Evolutionary conservation across 805 yeast genomes (phyloP), one percentile per base, ranked within the genome.

Genomic region (Candida ulmi): DNA sequence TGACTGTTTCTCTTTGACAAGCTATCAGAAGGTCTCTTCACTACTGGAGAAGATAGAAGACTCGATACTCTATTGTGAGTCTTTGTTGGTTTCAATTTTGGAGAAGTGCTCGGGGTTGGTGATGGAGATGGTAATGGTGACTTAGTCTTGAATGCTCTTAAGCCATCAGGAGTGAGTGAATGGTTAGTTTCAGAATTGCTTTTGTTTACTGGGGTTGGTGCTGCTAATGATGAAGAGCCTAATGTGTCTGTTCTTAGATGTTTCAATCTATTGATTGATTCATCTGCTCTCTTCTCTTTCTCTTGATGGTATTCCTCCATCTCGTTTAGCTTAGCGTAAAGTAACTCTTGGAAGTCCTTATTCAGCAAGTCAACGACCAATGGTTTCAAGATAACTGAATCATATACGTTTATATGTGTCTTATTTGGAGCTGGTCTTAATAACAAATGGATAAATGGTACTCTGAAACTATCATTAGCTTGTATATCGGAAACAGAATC

Each of bases 391-490:
- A 31, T 18, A 0, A 39, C 7, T 5, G 39, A 16, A 30, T 54
- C 57, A 29, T 19, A 26, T 2, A 44, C 23, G 17, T 40, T 30
- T 1, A 48, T 34, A 30, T 36, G 16, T 2, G n/a, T 17, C 6
- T 37, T 35, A 21, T 44, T 51, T 2, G 50, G 46, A 4, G 46
- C 37, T 31, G 62, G 60, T 26, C 62, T 46, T 8, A 55, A 15
- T 2, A 59, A 17, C 2, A 53, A 31, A 30, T 59, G 58, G 18
- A 47, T 35, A 26, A 59, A 47, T 7, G 63, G 61, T 8, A 57
- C 36, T 6, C 11, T 12, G 17, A 8, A 18, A 11, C 31, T 33
- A 21, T 32, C 29, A 5, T 38, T n/a, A n/a, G n/a, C 32, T 5
- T 37, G 24, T 8, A 45, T 15, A 3, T 49, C 29, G 8, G 40